Evolutionary conservation across 139 green algal genomes (phyloP).

Genomic region (Tetratostichococcus sp.): DNA sequence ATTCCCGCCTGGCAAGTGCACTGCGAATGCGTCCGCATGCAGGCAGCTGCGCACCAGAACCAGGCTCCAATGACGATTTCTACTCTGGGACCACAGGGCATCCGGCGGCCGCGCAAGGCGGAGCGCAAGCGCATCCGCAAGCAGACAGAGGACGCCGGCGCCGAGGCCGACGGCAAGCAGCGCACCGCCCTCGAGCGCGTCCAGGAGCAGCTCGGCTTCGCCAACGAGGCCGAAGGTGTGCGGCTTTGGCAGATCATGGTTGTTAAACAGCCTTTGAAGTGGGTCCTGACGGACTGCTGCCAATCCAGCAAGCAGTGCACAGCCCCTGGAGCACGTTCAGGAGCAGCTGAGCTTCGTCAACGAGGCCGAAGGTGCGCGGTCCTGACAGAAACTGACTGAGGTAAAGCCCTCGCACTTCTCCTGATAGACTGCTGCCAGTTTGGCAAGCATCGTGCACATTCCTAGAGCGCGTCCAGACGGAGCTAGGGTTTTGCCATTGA

Average conservation of each 20-base stretch:
- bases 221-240: slow-evolving; percentile 43
- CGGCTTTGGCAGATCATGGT: background rate
- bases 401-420: too few species aligned
- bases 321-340: slow-evolving; percentile 51
- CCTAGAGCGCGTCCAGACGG: too few species aligned
- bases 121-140: slow-evolving; percentile 66
- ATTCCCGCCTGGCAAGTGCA: too few species aligned
- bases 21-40: too few species aligned
- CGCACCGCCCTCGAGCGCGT: slow-evolving; percentile 46
- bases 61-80: too few species aligned
- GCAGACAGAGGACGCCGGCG: slow-evolving; percentile 30
- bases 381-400: too few species aligned
- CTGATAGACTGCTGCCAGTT: background rate
- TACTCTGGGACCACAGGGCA: too few species aligned
- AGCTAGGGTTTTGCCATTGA: too few species aligned
- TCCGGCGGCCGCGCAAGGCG: slow-evolving; percentile 31
- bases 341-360: slow-evolving; percentile 67
- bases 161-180: slow-evolving; percentile 4
- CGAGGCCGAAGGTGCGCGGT: slow-evolving; percentile 35
- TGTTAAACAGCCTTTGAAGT: too few species aligned
- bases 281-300: too few species aligned
- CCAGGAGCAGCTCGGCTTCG: slow-evolving; percentile 68
- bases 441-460: too few species aligned
- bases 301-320: slow-evolving; percentile 6
- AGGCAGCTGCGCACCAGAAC: too few species aligned